Evolutionary conservation across 768 basidiomycete genomes (phyloP).

Genomic region (Phanerodontia chrysosporium): DNA sequence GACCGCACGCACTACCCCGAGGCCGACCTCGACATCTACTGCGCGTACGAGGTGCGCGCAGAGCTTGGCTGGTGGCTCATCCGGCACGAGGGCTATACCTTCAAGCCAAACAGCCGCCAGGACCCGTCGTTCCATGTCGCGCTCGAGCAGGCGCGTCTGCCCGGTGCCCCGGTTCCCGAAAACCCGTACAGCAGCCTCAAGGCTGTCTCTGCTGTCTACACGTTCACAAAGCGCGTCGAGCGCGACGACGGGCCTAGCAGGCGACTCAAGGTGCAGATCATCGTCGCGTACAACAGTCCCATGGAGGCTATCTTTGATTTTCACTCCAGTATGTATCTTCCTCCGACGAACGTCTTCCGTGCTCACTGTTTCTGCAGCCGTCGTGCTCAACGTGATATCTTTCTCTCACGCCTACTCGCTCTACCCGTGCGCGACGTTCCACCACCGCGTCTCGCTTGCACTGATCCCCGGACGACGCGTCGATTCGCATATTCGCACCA

Average conservation of each 20-base stretch:
- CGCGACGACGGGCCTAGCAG: not conserved
- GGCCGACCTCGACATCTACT: conserved; percentile 51
- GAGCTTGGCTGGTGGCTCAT: conserved; percentile 35
- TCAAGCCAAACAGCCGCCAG: conserved; percentile 20
- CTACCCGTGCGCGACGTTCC: conserved; percentile 37
- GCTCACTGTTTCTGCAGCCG: conserved; percentile 23
- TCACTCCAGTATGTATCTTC: conserved; percentile 40
- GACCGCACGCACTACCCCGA: conserved; percentile 38
- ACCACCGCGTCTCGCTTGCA: conserved; percentile 26
- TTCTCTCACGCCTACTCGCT: conserved; percentile 33
- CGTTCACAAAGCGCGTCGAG: conserved; percentile 24
- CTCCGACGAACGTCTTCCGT: not conserved
- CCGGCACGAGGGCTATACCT: conserved; percentile 27
- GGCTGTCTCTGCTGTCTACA: conserved; percentile 28
- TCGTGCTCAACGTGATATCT: conserved; percentile 42
- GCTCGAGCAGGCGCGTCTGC: not conserved
- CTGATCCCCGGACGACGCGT: not conserved
- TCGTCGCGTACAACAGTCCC: conserved; percentile 29
- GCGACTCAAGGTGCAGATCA: conserved; percentile 35
- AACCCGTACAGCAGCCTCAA: conserved; percentile 19
- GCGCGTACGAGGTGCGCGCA: conserved; percentile 27
- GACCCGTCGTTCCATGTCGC: conserved; percentile 14
- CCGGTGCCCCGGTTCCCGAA: not conserved
- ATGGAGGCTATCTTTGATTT: conserved; percentile 39
- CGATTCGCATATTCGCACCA: conserved; percentile 18